A percentile compares a stretch with the other conserved stretches of the same genome.
Evolutionary conservation across 176 grass and related monocot species (phyloP).

Genomic region (Secale cereale): DNA sequence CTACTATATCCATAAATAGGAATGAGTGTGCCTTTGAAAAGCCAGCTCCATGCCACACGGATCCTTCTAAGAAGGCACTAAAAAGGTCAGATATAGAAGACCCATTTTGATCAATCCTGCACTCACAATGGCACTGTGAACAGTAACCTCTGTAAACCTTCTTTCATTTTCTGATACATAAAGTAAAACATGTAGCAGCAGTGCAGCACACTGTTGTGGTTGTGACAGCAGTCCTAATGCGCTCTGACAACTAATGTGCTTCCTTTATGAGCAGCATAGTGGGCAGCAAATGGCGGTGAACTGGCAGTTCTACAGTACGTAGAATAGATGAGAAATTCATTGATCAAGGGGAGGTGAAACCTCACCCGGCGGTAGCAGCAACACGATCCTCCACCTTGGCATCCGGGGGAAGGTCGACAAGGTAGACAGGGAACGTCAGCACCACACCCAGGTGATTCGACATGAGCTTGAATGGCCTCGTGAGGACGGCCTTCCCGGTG

Average conservation of each 20-base stretch:
- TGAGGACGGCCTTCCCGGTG: conserved; percentile 84
- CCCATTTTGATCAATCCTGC: not conserved
- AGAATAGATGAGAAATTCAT: conserved; percentile 1
- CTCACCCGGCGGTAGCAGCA: conserved; percentile 87
- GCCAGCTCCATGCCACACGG: not conserved
- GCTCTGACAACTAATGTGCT: not conserved
- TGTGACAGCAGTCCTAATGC: not conserved
- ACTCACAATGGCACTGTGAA: not conserved
- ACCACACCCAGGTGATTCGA: conserved; percentile 94
- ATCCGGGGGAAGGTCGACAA: conserved; percentile 44
- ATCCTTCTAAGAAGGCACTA: not conserved
- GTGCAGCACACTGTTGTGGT: not conserved
- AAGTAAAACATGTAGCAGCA: not conserved
- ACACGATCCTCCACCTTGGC: conserved; percentile 63
- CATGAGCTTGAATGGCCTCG: conserved; percentile 78
- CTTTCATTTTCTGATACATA: not conserved
- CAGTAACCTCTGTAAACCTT: not conserved
- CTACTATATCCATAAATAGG: not conserved
- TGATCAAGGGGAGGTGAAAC: not conserved
- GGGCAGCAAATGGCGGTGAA: not conserved
- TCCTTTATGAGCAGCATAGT: not conserved
- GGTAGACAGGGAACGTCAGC: conserved; percentile 91
- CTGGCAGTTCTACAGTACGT: not conserved
- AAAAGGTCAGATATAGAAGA: not conserved
- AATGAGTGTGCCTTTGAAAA: not conserved